phyloP scores from a whole-genome alignment of 768 basidiomycete species.

The Ephemerocybe angulata region DNA sequence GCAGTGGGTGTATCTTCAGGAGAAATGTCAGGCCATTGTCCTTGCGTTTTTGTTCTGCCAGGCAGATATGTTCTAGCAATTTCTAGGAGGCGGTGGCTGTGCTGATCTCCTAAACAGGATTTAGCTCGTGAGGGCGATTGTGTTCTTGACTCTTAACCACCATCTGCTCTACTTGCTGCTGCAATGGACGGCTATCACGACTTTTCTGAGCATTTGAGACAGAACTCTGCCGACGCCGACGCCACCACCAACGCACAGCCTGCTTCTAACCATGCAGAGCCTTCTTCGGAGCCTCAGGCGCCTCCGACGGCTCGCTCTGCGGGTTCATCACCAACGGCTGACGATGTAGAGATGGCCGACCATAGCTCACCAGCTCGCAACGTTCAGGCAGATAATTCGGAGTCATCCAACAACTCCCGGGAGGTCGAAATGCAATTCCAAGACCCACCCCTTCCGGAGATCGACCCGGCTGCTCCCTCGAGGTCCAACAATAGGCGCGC shows the following conservation, averaged over 20 bases:
- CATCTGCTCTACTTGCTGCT: conserved; percentile 2
- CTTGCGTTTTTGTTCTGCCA: not conserved
- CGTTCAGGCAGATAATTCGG: not conserved
- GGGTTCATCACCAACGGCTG: not conserved
- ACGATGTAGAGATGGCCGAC: not conserved
- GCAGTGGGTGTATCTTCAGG: not conserved
- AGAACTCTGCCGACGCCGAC: not conserved
- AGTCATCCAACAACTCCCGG: conserved; percentile 29
- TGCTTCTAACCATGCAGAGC: conserved; percentile 34
- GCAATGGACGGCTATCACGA: conserved; percentile 1
- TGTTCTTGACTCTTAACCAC: conserved; percentile 7
- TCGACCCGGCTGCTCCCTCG: conserved; percentile 9
- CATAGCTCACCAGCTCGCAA: not conserved
- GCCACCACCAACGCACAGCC: not conserved
- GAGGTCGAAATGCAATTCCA: conserved; percentile 30
- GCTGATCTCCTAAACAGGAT: conserved; percentile 5
- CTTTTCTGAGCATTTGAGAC: conserved; percentile 1
- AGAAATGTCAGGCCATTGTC: not conserved
- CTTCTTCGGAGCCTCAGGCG: conserved; percentile 30
- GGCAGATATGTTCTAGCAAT: conserved; percentile 10
- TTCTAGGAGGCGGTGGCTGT: conserved; percentile 5
- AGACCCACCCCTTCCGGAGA: conserved; percentile 7
- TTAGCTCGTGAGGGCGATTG: not conserved
- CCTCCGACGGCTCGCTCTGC: not conserved
- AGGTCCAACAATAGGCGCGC: conserved; percentile 40